Base-by-base conservation (phyloP, 2,329 filamentous ascomycete species). In the Neopestalotiopsis clavispora region DNA sequence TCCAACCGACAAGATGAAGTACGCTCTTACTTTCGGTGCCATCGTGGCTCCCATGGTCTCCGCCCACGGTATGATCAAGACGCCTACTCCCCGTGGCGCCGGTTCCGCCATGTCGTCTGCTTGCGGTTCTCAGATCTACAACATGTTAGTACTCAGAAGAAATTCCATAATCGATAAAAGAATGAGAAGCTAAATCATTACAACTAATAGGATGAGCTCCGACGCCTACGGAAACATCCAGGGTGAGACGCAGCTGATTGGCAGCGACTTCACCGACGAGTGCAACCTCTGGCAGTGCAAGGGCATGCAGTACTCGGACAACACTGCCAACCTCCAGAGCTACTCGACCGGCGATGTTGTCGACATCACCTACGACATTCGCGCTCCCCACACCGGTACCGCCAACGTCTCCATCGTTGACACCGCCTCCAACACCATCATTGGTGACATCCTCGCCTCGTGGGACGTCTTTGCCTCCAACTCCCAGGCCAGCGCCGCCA, bases 201-300 rank as follows among this genome's bases (percentile, higher is more conserved):
- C 34, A 10, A 38, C 10, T 38, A 38, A 7, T 10, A 38, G 34
- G 34, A 84, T 87, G 79, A 71, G 72, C 45, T 80, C 84, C 17
- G 87, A 89, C 81, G 81, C 84, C 76, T 86, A 85, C 77, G 72
- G 72, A 73, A 89, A 89, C 77, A 79, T 89, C 71, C 87, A 90
- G 77, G 83, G 83, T 68, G 80, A 86, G 71, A 80, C 87, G 58
- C 85, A 88, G 75, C 80, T 85, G 63, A 84, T 82, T 75, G 84
- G 87, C 78, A 73, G 73, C 68, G 86, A 87, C 79, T 86, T 84
- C 78, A 79, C 85, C 67, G 79, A 80, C 60, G 75, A 78, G 49
- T 89, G 86, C 77, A 79, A 86, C 73, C 79, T 87, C 74, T 87
- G 82, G 82, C 82, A 86, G 62, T 88, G 86, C 85, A 88, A 89